Conservation (phyloP, 169 alveolate species). For the Plasmodium chabaudi region DNA sequence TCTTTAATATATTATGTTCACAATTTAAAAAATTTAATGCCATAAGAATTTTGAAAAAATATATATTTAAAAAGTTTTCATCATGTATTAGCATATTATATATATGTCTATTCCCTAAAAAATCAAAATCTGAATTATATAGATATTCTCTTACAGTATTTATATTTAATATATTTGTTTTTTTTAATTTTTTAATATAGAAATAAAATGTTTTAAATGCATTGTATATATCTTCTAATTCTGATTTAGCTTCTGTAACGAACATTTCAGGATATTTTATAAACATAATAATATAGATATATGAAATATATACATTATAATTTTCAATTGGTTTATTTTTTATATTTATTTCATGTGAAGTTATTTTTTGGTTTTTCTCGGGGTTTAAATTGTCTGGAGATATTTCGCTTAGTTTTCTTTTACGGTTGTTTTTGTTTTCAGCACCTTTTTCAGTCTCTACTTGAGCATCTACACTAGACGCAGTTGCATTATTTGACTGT, state of each 20-base stretch:
- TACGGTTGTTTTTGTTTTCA: background rate
- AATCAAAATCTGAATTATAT: constrained; percentile 15
- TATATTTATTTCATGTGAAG: background rate
- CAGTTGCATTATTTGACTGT: background rate
- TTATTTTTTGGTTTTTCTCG: background rate
- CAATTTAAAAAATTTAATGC: constrained; percentile 23
- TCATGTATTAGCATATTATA: constrained; percentile 38
- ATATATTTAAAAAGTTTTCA: constrained; percentile 24
- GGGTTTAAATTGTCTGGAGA: background rate
- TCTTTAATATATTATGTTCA: constrained; percentile 1
- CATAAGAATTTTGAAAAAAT: constrained; percentile 35
- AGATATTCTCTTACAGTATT: constrained; percentile 14
- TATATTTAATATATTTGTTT: constrained; percentile 16
- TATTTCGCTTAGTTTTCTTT: constrained; percentile 20
- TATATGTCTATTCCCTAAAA: constrained; percentile 37
- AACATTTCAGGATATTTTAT: constrained; percentile 54
- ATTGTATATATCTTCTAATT: constrained; percentile 37
- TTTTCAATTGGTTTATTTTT: constrained; percentile 17
- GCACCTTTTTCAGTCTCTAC: background rate
- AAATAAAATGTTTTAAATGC: constrained; percentile 25
- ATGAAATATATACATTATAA: constrained; percentile 22
- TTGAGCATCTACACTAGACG: background rate
- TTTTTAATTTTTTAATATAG: constrained; percentile 23
- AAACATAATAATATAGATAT: constrained; percentile 24
- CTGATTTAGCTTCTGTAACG: background rate